These are phyloP conservation scores for Wickerhamomyces alni DNA, from an alignment of 805 yeast species.

Conservation along the genomic window DNA sequence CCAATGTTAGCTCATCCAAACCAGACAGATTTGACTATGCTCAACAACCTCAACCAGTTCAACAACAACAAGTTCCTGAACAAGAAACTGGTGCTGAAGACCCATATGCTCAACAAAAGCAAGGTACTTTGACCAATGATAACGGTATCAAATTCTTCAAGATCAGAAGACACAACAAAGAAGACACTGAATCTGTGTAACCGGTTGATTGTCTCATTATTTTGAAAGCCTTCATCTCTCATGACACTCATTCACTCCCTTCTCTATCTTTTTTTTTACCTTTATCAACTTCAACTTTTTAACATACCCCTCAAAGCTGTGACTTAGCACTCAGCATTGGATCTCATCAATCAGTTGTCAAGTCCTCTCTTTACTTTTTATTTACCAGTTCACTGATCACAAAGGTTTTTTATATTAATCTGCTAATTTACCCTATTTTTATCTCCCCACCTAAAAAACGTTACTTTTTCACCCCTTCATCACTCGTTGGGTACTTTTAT, in stretches of 20 bases:
- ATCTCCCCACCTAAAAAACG: neutral
- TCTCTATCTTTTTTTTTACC: neutral
- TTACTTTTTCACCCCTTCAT: neutral
- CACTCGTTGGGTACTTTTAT: neutral
- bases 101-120: constrained; percentile 23
- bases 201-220: no score
- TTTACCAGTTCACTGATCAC: no score
- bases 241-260: neutral
- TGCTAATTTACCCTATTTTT: neutral
- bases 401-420: neutral
- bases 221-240: no score
- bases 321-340: no score
- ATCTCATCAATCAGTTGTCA: no score
- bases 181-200: constrained; percentile 34
- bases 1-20: constrained; percentile 10
- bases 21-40: constrained; percentile 5
- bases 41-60: constrained; percentile 6
- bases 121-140: constrained; percentile 30
- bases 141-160: constrained; percentile 74
- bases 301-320: no score
- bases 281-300: no score
- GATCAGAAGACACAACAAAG: constrained; percentile 50
- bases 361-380: no score
- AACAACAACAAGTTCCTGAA: constrained; percentile 13
- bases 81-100: constrained; percentile 18